Evolutionary conservation across 441 rosid species (phyloP), one percentile per base, ranked within the genome.

Genomic region (Croton setiger): DNA sequence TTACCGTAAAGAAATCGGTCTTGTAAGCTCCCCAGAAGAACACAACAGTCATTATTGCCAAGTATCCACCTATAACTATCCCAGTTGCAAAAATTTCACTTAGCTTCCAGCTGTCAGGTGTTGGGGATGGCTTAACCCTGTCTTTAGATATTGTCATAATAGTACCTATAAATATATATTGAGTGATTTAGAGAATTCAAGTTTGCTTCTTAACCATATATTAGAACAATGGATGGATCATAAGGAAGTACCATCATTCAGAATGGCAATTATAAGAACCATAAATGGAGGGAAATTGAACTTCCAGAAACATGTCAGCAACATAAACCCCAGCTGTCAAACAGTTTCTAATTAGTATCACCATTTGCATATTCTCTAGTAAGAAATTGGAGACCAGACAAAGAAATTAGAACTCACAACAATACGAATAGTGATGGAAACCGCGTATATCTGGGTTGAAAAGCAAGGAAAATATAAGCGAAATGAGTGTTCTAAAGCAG

Each of bases 131-230:
- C 85, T 85, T 87, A 47, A 92, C 94, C 36, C 90, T 75, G 63
- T 91, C 97, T 79, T 89, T 91, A 51, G 97, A 89, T 73, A 92
- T 92, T n/a, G 97, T 92, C 96, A 92, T 86, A 72, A 92, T 92
- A 27, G 96, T 92, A 52, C 89, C 87, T 91, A 60, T 17, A 7
- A 53, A 67, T 20, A 43, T 33, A 5, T 49, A 4, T 9, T 61
- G 6, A 54, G 21, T 36, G 27, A 13, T 7, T 31, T 10, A 8
- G 14, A 44, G 8, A 37, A 37, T 37, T 37, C 7, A 37, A 8
- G 41, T 5, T 33, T 41, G n/a, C 48, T 3, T 5, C 13, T 15
- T 9, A 41, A 37, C 7, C 41, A 37, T 37, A 45, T 4, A 45
- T 45, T 13, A 45, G 1, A 1, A 45, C 48, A 45, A n/a, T n/a